Evolutionary conservation across 148 eudicot species (phyloP), one percentile per base, ranked within the genome.

Genomic region (Euryodendron excelsum): DNA sequence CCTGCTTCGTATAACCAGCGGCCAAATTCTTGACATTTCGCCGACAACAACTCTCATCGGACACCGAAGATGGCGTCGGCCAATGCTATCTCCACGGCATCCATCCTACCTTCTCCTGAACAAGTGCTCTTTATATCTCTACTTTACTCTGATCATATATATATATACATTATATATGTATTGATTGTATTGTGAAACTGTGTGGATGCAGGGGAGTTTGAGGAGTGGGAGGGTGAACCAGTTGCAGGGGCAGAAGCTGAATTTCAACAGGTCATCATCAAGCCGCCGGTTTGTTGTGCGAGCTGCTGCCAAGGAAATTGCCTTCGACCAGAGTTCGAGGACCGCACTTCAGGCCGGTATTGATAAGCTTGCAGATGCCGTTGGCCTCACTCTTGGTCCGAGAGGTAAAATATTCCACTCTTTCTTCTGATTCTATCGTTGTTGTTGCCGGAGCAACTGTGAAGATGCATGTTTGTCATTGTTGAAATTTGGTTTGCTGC

Each of bases 331-430:
- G 85, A 55, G 74, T 15, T 91, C 99, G 0, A 86, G 99, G 85
- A 79, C 90, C 0, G 96, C 97, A 5, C 92, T 95, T 72, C 99
- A 95, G 78, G 87, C 93, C 8, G 99, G 99, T 10, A 95, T 95
- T 60, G 99, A 95, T 75, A 95, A 95, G 82, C 94, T 95, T 20
- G 89, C 97, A 27, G 97, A 95, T 85, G 91, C 88, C 23, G 99
- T 95, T n/a, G 99, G 87, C 1, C 94, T 95, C 75, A 95, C 99
- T 79, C 99, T 95, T 63, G 99, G 99, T 74, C 99, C 99, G 20
- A 88, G 97, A 81, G 99, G 99, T 93, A n/a, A n/a, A 83, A n/a
- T 27, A 12, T 21, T 50, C 27, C 62, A 10, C 14, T n/a, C n/a
- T n/a, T 30, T 47, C 10, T 1, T 21, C 50, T 21, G 55, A n/a